phyloP scores from a whole-genome alignment of 352 stramenopile genomes.

The Phytophthora colocasiae region DNA sequence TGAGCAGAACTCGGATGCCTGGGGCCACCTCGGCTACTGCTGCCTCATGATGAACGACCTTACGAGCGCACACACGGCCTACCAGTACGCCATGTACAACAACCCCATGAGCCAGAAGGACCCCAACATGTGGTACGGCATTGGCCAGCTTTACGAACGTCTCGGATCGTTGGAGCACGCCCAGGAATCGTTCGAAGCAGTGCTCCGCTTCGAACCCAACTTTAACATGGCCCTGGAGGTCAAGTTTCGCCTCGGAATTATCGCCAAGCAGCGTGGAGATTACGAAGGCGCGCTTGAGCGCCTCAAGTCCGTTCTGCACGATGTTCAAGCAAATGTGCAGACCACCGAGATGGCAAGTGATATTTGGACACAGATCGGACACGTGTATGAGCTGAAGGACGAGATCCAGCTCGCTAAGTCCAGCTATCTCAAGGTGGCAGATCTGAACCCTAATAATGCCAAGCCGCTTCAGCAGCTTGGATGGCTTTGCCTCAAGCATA shows the following conservation, averaged over 20 bases:
- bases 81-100: slow-evolving; percentile 92
- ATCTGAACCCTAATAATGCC: slow-evolving; percentile 86
- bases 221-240: slow-evolving; percentile 91
- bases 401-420: slow-evolving; percentile 87
- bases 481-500: slow-evolving; percentile 88
- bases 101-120: slow-evolving; percentile 90
- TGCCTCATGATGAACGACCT: slow-evolving; percentile 92
- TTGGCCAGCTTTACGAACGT: slow-evolving; percentile 87
- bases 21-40: slow-evolving; percentile 88
- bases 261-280: slow-evolving; percentile 84
- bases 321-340: slow-evolving; percentile 83
- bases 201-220: slow-evolving; percentile 85
- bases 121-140: slow-evolving; percentile 90
- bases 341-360: slow-evolving; percentile 87
- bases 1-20: slow-evolving; percentile 86
- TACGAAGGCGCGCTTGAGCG: slow-evolving; percentile 84
- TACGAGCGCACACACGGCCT: slow-evolving; percentile 85
- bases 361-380: slow-evolving; percentile 89
- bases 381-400: slow-evolving; percentile 89
- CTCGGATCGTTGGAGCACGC: slow-evolving; percentile 85
- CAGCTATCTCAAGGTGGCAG: slow-evolving; percentile 86
- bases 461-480: slow-evolving; percentile 87
- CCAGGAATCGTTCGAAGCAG: slow-evolving; percentile 86
- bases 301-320: slow-evolving; percentile 83
- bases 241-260: slow-evolving; percentile 88